Evolutionary conservation across 1,284 basidiomycete species (phyloP), one percentile per base, ranked within the genome.

Genomic region (Sporisorium scitamineum): DNA sequence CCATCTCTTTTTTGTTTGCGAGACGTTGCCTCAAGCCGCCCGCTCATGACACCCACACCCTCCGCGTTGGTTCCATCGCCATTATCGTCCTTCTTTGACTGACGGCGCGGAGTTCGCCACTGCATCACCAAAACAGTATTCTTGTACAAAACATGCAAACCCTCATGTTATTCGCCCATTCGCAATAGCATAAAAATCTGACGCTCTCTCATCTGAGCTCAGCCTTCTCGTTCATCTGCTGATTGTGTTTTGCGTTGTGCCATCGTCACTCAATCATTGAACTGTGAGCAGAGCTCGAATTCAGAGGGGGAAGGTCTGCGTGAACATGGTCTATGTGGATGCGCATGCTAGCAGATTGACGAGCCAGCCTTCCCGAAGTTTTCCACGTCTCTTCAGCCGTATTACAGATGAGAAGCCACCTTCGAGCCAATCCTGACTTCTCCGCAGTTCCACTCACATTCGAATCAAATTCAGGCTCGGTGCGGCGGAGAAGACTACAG

Each of bases 131-230:
- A 41, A 34, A 32, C 47, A 44, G 45, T 56, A 31, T 55, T 56
- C 52, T 67, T 72, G 63, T 72, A 66, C 70, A 72, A 72, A 70
- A 71, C 63, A 54, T 51, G 59, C 56, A 32, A 22, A 47, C 29
- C 24, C 55, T 32, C 68, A 56, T 67, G 64, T 67, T 62, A 51
- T 51, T 56, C 41, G 59, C 62, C 53, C 41, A 55, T 42, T 20
- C 22, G 53, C 59, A 69, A 69, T 62, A 59, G 41, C 69, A 71
- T 59, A 55, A 66, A 71, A 71, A 65, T 47, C 42, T 59, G 45
- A 55, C 51, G 59, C 63, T 57, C 63, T n/a, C 54, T 13, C 24
- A 53, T 39, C 18, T 26, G 69, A 62, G 69, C 69, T 50, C 55
- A 66, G 51, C 69, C 54, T 50, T 32, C 48, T 50, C 29, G 27